Evolutionary conservation across 2,329 filamentous ascomycete genomes (phyloP).

Genomic region (Cladosporium velox): DNA sequence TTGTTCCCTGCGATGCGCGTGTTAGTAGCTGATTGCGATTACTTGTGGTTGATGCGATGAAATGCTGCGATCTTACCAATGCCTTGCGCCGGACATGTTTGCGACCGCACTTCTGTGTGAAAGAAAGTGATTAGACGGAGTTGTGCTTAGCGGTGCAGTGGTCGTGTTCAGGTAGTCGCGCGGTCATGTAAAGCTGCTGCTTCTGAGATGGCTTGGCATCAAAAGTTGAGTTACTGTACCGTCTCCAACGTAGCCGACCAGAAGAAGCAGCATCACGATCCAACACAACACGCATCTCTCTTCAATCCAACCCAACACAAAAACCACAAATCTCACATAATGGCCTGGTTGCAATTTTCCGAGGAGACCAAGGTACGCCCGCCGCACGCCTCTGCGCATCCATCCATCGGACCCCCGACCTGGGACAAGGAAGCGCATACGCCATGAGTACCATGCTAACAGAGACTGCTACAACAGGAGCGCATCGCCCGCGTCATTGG

Average conservation of each 20-base stretch:
- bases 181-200: background rate
- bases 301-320: background rate
- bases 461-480: conserved; percentile 62
- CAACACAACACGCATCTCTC: background rate
- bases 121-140: conserved; percentile 25
- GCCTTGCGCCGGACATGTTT: conserved; percentile 70
- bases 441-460: conserved; percentile 30
- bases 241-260: conserved; percentile 3
- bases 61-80: conserved; percentile 61
- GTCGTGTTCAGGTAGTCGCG: conserved; percentile 3
- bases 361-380: conserved; percentile 88
- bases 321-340: conserved; percentile 13
- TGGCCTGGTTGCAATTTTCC: conserved; percentile 63
- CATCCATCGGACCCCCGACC: background rate
- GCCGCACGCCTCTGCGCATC: conserved; percentile 15
- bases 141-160: background rate
- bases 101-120: conserved; percentile 21
- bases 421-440: background rate
- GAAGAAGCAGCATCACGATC: conserved; percentile 7
- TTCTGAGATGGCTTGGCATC: conserved; percentile 11
- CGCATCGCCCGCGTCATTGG: conserved; percentile 97
- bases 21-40: conserved; percentile 19
- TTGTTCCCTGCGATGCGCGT: conserved; percentile 63
- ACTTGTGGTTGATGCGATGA: background rate
- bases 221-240: conserved; percentile 8